These are phyloP conservation scores for Pseudonitzschia multiseries DNA, from an alignment of 108 stramenopile species.

Conservation along the genomic window DNA sequence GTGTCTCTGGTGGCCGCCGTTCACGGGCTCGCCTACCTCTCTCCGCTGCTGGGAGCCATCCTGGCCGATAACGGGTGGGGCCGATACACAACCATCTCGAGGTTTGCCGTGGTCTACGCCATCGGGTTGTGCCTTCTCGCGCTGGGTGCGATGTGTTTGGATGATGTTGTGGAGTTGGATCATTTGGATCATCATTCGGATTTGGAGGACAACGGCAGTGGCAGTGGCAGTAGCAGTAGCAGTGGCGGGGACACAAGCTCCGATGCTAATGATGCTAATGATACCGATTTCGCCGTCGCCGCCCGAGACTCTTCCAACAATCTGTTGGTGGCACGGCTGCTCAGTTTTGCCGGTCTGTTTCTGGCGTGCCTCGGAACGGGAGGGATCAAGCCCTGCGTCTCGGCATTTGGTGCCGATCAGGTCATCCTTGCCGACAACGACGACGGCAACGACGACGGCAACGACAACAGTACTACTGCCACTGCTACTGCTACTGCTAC, in stretches of 20 bases:
- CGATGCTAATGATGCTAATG: no score
- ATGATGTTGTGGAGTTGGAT: neutral
- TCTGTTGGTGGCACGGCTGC: slow-evolving; percentile 9
- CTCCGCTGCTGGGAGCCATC: slow-evolving; percentile 55
- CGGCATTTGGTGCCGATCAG: slow-evolving; percentile 73
- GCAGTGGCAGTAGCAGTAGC: no score
- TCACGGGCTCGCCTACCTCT: slow-evolving; percentile 46
- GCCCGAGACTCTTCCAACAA: no score
- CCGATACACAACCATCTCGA: slow-evolving; percentile 53
- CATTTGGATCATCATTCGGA: no score
- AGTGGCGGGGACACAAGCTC: no score
- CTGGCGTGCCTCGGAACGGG: slow-evolving; percentile 65
- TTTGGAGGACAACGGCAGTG: no score
- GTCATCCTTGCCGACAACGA: slow-evolving; percentile 9
- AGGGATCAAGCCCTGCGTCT: slow-evolving; percentile 82
- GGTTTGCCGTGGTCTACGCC: slow-evolving; percentile 50
- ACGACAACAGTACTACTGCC: neutral
- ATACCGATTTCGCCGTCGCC: no score
- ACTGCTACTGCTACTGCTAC: no score
- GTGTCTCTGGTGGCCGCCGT: slow-evolving; percentile 41
- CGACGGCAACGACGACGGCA: neutral
- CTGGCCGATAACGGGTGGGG: slow-evolving; percentile 57
- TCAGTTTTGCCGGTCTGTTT: slow-evolving; percentile 49
- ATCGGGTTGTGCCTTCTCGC: slow-evolving; percentile 47
- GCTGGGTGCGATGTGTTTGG: slow-evolving; percentile 20